Base-by-base conservation (phyloP, 163 green algal species). In the Prototheca cutis region DNA sequence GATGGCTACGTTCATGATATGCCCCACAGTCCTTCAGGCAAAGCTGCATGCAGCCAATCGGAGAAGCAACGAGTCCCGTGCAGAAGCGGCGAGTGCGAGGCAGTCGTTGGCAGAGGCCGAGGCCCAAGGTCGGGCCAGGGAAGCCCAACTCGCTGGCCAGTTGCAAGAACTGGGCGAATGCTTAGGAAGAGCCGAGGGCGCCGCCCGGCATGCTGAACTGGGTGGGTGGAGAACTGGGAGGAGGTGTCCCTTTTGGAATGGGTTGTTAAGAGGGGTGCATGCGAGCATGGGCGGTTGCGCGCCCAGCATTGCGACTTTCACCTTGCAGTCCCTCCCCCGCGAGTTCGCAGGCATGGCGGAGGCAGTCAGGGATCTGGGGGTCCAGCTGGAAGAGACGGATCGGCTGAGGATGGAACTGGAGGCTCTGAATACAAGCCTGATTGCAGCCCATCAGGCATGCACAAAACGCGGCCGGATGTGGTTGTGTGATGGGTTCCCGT, bases 311-410 rank as follows among this genome's bases (percentile, higher is more conserved):
- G 17, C 13, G 36, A 45, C 36, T 45, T 21, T 15, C 36, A 45
- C 17, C 36, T 21, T 45, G 36, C 36, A 45, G 36, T 10, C 17
- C 17, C 13, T 45, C 13, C 36, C 13, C 13, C 36, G 13, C 36
- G 13, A 45, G 13, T 45, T 10, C 36, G 13, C 36, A 45, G 36
- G 36, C 13, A 30, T 67, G 33, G 48, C 52, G 27, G 40, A 24
- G n/a, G 59, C 45, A 4, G 29, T 32, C 21, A 66, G 59, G 40
- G 59, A 66, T 0, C 23, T 66, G 45, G 45, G 40, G 27, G n/a
- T 24, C n/a, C 24, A 59, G 6, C n/a, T 48, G 4, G 42, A 56
- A 25, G 40, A 66, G 24, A 31, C 40, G 47, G 59, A 66, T 5
- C n/a, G 19, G 18, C 59, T 66, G 30, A 13, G 24, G 6, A 47